Evolutionary conservation across 176 grass and related monocot species (phyloP).

Genomic region (Puya raimondii): DNA sequence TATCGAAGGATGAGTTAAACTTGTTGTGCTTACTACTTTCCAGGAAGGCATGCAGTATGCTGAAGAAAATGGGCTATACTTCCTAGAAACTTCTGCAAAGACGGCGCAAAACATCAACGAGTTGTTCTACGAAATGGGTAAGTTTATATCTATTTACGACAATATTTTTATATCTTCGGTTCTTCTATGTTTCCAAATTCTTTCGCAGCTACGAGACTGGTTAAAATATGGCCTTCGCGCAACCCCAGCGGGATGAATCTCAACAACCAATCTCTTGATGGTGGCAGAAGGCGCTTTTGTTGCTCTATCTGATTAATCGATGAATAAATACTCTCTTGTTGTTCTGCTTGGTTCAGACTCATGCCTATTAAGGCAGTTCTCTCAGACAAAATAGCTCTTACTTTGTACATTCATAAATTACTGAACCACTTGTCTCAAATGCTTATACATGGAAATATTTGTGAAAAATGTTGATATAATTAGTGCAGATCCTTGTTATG

Average conservation of each 20-base stretch:
- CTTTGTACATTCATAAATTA: too few species aligned
- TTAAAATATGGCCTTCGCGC: constrained; percentile 30
- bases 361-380: too few species aligned
- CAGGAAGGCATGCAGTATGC: constrained; percentile 63
- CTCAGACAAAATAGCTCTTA: too few species aligned
- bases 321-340: background rate
- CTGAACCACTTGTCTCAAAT: too few species aligned
- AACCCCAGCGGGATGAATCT: constrained; percentile 30
- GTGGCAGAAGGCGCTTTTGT: constrained; percentile 28
- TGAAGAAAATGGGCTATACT: constrained; percentile 58
- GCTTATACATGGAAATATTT: too few species aligned
- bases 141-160: background rate
- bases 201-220: constrained; percentile 42
- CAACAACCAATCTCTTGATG: constrained; percentile 9
- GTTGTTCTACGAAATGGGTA: constrained; percentile 72
- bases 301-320: constrained; percentile 36
- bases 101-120: constrained; percentile 63
- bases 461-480: too few species aligned
- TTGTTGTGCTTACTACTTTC: background rate
- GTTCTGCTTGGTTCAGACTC: background rate
- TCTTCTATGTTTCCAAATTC: too few species aligned
- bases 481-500: too few species aligned
- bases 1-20: background rate
- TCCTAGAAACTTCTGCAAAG: constrained; percentile 60
- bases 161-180: too few species aligned